Evolutionary conservation across 257 asterid species (phyloP).

Genomic region (Nicotiana knightiana): DNA sequence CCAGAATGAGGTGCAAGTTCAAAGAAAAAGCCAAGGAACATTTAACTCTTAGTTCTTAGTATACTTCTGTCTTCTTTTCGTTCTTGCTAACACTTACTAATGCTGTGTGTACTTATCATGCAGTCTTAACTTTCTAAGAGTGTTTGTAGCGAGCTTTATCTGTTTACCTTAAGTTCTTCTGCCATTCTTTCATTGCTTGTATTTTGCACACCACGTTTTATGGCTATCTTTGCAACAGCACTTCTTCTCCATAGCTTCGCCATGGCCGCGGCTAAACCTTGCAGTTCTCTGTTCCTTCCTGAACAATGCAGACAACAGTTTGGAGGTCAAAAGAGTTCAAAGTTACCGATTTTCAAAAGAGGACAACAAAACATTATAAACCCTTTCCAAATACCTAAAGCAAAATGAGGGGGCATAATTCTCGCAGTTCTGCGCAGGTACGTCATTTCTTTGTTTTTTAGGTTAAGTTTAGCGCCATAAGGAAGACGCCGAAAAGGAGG

Average conservation of each 20-base stretch:
- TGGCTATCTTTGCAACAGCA: conserved; percentile 78
- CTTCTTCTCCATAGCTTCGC: conserved; percentile 83
- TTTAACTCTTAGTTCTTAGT: background rate
- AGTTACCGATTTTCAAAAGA: background rate
- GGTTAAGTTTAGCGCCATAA: conserved; percentile 41
- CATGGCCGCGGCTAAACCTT: conserved; percentile 87
- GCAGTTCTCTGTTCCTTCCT: conserved; percentile 83
- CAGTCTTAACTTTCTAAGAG: background rate
- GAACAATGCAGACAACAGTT: conserved; percentile 7
- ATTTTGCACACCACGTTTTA: conserved; percentile 83
- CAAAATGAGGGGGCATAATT: conserved; percentile 80
- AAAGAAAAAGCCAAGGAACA: background rate
- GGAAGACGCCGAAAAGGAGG: conserved; percentile 78
- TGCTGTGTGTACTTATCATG: background rate
- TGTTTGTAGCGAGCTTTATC: background rate
- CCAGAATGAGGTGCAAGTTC: background rate
- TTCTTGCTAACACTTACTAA: background rate
- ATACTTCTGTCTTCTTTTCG: background rate
- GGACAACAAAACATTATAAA: background rate
- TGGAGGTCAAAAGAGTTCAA: background rate
- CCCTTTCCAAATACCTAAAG: conserved; percentile 48
- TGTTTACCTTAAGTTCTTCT: conserved; percentile 81
- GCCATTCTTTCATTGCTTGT: conserved; percentile 88
- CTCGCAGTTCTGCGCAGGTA: conserved; percentile 65
- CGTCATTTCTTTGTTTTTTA: conserved; percentile 69